A percentile compares a stretch with the other conserved stretches of the same genome.
Conservation (phyloP, 495 filamentous ascomycete species). For the Penicillium cataractarum region DNA sequence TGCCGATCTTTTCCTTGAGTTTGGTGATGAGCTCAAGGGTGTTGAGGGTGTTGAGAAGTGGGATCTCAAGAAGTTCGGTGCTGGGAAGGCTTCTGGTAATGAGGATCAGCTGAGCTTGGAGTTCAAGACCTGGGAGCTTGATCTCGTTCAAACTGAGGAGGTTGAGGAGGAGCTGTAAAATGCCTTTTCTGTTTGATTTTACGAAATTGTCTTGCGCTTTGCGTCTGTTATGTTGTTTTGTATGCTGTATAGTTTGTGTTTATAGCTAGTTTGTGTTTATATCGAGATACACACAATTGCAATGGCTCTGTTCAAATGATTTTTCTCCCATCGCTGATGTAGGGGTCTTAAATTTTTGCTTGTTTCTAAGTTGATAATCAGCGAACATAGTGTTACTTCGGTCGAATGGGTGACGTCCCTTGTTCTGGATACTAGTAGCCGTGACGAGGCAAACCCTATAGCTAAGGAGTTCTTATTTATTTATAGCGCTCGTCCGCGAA, state of each 20-base stretch:
- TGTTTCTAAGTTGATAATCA: too few species aligned
- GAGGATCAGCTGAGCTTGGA: slow-evolving; percentile 26
- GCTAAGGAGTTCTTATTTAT: too few species aligned
- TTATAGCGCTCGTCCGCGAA: neutral
- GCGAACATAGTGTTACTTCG: too few species aligned
- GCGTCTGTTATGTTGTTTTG: neutral
- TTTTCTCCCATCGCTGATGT: too few species aligned
- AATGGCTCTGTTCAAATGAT: neutral
- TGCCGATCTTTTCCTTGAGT: slow-evolving; percentile 26
- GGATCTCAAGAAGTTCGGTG: slow-evolving; percentile 41
- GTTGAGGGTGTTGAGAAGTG: slow-evolving; percentile 43
- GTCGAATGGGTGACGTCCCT: too few species aligned
- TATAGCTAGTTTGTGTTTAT: neutral
- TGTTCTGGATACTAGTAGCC: too few species aligned
- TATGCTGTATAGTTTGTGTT: neutral
- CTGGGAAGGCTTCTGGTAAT: slow-evolving; percentile 28
- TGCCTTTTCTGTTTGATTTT: neutral
- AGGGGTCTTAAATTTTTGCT: too few species aligned
- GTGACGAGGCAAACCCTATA: too few species aligned
- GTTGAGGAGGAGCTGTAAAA: slow-evolving; percentile 27
- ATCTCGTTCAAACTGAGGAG: slow-evolving; percentile 23
- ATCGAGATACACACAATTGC: neutral
- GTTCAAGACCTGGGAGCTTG: slow-evolving; percentile 26
- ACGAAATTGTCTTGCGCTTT: neutral
- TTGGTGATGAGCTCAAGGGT: slow-evolving; percentile 31